A percentile compares a stretch with the other conserved stretches of the same genome.
phyloP scores from a whole-genome alignment of 345 rosid species.

The Limnanthes douglasii region DNA sequence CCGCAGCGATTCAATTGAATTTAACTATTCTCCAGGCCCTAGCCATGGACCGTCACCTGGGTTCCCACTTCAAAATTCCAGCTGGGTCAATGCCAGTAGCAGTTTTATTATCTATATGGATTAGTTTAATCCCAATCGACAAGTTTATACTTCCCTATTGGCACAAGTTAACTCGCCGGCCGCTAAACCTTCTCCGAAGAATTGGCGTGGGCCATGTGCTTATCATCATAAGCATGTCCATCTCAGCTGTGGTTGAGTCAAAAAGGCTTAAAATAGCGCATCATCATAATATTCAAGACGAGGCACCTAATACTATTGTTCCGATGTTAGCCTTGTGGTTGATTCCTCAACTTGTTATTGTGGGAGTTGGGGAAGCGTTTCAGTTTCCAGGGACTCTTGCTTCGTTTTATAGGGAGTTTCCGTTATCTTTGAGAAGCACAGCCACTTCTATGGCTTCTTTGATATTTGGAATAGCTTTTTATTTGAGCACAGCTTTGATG shows the following conservation, averaged over 20 bases:
- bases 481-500: conserved; percentile 20
- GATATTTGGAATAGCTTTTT: conserved; percentile 19
- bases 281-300: conserved; percentile 2
- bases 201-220: conserved; percentile 33
- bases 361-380: conserved; percentile 37
- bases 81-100: conserved; percentile 27
- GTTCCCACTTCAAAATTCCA: conserved; percentile 29
- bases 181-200: conserved; percentile 17
- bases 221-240: conserved; percentile 14
- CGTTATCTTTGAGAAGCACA: conserved; percentile 17
- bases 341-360: conserved; percentile 22
- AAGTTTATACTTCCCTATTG: conserved; percentile 17
- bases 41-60: conserved; percentile 22
- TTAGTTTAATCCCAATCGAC: conserved; percentile 16
- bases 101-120: conserved; percentile 8
- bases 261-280: conserved; percentile 17
- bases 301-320: no score
- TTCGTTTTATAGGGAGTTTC: conserved; percentile 34
- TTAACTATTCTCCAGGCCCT: conserved; percentile 34
- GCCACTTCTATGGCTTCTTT: conserved; percentile 35
- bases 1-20: conserved; percentile 16
- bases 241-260: conserved; percentile 26
- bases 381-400: conserved; percentile 24
- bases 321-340: conserved; percentile 36
- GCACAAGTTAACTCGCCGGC: conserved; percentile 13